phyloP scores from a whole-genome alignment of 2,329 filamentous ascomycete genomes.

The Aspergillus aculeatus region DNA sequence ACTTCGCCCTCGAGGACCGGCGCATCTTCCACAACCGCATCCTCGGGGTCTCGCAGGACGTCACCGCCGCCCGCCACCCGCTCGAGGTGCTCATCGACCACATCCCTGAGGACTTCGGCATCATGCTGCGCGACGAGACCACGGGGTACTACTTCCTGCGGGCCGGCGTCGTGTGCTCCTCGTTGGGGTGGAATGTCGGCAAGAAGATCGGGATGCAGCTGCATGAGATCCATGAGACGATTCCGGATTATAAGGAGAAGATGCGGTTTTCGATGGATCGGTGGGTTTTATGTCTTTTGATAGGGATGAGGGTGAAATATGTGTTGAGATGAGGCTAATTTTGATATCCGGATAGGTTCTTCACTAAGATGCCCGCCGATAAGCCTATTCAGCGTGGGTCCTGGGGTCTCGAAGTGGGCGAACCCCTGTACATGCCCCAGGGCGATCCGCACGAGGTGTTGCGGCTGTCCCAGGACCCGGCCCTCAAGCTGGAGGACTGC shows the following conservation, averaged over 20 bases:
- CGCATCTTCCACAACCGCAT: conserved; percentile 67
- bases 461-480: conserved; percentile 57
- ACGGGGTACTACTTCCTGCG: conserved; percentile 73
- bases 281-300: conserved; percentile 45
- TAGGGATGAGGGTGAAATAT: too few species aligned
- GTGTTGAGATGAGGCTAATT: not conserved
- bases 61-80: conserved; percentile 61
- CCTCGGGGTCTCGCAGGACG: conserved; percentile 59
- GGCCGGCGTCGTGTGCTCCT: conserved; percentile 74
- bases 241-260: conserved; percentile 84
- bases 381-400: conserved; percentile 79
- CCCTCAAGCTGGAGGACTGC: conserved; percentile 59
- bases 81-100: conserved; percentile 72
- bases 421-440: conserved; percentile 72
- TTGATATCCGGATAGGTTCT: conserved; percentile 57
- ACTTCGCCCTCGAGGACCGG: conserved; percentile 62
- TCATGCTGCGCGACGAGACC: conserved; percentile 69
- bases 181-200: conserved; percentile 74
- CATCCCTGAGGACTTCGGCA: conserved; percentile 79
- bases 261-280: conserved; percentile 86
- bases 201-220: conserved; percentile 71
- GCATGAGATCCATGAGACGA: conserved; percentile 67
- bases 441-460: conserved; percentile 64
- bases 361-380: conserved; percentile 71
- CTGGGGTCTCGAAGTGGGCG: conserved; percentile 76